Evolutionary conservation across 371 early-diverging fungal species (phyloP), one percentile per base, ranked within the genome.

Genomic region (Dinochytrium kinnereticum): DNA sequence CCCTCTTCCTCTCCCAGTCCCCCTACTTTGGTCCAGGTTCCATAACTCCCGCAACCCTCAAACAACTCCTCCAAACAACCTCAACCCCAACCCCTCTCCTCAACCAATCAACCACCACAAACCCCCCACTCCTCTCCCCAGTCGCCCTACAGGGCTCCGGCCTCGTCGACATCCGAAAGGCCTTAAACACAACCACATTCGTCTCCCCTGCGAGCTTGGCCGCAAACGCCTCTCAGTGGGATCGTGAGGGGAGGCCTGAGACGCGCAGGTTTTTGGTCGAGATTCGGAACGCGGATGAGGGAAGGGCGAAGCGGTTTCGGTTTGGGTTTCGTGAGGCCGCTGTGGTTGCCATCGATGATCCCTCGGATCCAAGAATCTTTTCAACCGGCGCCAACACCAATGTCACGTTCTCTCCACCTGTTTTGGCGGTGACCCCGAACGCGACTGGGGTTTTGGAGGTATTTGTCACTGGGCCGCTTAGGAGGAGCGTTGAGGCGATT

Each of bases 101-200:
- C 61, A 44, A 44, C 31, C 5, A 33, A 7, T 39, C 53, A 19
- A 21, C 1, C 13, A 3, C 34, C 24, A 21, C 3, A 7, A 26
- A 19, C 36, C 19, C 37, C 17, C 19, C 10, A 3, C 5, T 61
- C 36, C 40, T 44, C 44, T 68, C 68, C 15, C 38, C 89, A 0
- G 83, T 86, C 7, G 87, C 87, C 64, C 83, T 82, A 64, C 91
- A 93, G 75, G 95, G 95, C 1, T 81, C 88, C 33, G 95, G 95
- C 26, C 76, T 93, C 19, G 82, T 95, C 65, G 85, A 94, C 81
- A 81, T 88, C 28, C 81, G 82, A 66, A 78, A 83, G 40, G 87
- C 92, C 0, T 67, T 94, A 59, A 70, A 49, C 15, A 71, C 90
- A 1, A 84, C 84, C 28, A 84, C 86, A 0, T 26, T 78, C 1